Conservation (phyloP, 2,329 filamentous ascomycete species). For the Aspergillus thermomutatus region DNA sequence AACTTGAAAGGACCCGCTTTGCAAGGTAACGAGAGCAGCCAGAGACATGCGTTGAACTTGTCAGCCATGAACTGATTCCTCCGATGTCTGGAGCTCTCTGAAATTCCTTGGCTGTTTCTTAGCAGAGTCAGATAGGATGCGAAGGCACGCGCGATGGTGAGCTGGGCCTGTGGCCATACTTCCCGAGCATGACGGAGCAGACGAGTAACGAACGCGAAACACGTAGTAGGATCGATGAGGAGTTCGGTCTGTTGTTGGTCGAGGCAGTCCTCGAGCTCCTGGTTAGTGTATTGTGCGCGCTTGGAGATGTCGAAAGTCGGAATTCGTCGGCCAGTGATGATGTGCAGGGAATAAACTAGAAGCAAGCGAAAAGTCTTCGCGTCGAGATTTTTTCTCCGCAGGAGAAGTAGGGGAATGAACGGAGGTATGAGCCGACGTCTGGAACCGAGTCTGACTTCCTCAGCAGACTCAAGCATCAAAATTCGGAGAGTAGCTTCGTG, state of each 20-base stretch:
- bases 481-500: constrained; percentile 38
- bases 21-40: constrained; percentile 48
- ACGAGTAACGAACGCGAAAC: constrained; percentile 43
- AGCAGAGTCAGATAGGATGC: constrained; percentile 30
- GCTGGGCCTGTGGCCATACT: constrained; percentile 47
- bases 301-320: constrained; percentile 6
- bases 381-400: constrained; percentile 43
- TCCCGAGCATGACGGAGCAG: constrained; percentile 51
- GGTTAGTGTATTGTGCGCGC: not conserved
- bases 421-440: constrained; percentile 32
- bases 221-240: constrained; percentile 25
- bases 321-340: constrained; percentile 28
- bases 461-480: constrained; percentile 26
- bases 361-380: constrained; percentile 42
- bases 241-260: constrained; percentile 5
- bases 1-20: constrained; percentile 49
- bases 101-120: constrained; percentile 1
- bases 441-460: constrained; percentile 3
- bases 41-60: constrained; percentile 50
- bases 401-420: constrained; percentile 48
- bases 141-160: constrained; percentile 41
- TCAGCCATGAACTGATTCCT: constrained; percentile 32
- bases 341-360: constrained; percentile 36
- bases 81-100: constrained; percentile 3
- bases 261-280: constrained; percentile 1